Percentiles rank a stretch among this genome's conserved stretches.
phyloP scores from a whole-genome alignment of 768 basidiomycete genomes.

The Phanerochaete sordida region DNA sequence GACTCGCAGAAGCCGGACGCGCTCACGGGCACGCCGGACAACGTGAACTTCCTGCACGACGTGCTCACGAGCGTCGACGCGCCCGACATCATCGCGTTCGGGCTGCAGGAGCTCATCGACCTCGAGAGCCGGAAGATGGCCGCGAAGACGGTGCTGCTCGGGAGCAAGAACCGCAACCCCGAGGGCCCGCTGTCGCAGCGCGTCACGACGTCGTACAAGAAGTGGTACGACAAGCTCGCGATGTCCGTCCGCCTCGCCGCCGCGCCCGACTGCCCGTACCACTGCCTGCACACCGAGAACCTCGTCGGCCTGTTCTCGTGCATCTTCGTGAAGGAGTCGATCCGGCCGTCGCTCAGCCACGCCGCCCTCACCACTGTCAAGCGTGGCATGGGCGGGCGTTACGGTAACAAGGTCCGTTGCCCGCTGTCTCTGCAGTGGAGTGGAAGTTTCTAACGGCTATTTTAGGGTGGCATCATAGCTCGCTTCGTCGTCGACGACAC shows the following conservation, averaged over 20 bases:
- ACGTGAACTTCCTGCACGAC: slow-evolving; percentile 76
- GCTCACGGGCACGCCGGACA: slow-evolving; percentile 62
- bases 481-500: slow-evolving; percentile 90
- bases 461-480: slow-evolving; percentile 84
- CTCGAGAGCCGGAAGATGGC: slow-evolving; percentile 90
- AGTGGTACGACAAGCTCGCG: slow-evolving; percentile 82
- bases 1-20: slow-evolving; percentile 84
- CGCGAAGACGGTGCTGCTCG: slow-evolving; percentile 86
- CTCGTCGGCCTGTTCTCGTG: slow-evolving; percentile 86
- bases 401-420: slow-evolving; percentile 87
- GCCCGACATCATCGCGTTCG: slow-evolving; percentile 91
- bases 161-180: slow-evolving; percentile 63
- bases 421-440: background rate
- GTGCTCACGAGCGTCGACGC: slow-evolving; percentile 65
- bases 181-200: slow-evolving; percentile 69
- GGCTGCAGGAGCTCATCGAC: slow-evolving; percentile 95
- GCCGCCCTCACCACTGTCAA: slow-evolving; percentile 80
- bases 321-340: slow-evolving; percentile 67
- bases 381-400: slow-evolving; percentile 87
- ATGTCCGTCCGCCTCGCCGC: slow-evolving; percentile 70
- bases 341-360: slow-evolving; percentile 60
- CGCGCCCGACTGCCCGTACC: slow-evolving; percentile 72
- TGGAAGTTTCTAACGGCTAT: background rate
- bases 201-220: slow-evolving; percentile 81
- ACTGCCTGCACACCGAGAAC: slow-evolving; percentile 80